Base-by-base conservation (phyloP, 495 filamentous ascomycete genomes). In the Jackrogersella multiformis region DNA sequence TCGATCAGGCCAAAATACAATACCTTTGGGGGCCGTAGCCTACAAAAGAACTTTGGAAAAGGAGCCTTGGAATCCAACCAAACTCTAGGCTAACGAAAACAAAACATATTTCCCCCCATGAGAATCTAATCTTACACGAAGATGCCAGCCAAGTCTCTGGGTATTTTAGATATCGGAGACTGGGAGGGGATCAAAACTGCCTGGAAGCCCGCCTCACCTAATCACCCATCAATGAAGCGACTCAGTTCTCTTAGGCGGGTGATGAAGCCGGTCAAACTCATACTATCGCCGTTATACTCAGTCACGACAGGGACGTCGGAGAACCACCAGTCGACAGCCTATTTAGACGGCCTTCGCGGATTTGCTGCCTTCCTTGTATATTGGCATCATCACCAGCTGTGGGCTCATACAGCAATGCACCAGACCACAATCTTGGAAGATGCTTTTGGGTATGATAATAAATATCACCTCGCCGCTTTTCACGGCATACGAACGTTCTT, bases 331-430 rank as follows among this genome's bases (percentile, higher is more conserved):
- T 72, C 77, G 39, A 81, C 78, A 20, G 76, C 77, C 28, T 80
- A 85, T 26, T 79, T 84, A 24, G 80, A 83, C 61, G 80, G 80
- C 41, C 76, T 83, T 30, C 66, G 80, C 6, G 80, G 80, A 1
- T 77, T 83, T 56, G 79, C 80, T n/a, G 78, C 80, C 9, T 77
- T 82, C 26, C 72, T 83, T 34, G 80, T 83, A 24, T 80, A 80
- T 62, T 79, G 77, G 75, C 80, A 83, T 59, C 80, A 83, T 63
- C 76, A 79, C 61, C 70, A 77, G 24, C 73, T 81, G 0, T 82
- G 79, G 79, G 67, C 74, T 32, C 44, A 69, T 12, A 42, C 26
- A 42, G 71, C 72, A 30, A 44, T 76, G 1, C 68, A 75, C 48
- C 62, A 61, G 48, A 55, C 52, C 58, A 57, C 64, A 55, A 57